Conservation (phyloP, 305 asterid species). For the Rubia balearica region DNA sequence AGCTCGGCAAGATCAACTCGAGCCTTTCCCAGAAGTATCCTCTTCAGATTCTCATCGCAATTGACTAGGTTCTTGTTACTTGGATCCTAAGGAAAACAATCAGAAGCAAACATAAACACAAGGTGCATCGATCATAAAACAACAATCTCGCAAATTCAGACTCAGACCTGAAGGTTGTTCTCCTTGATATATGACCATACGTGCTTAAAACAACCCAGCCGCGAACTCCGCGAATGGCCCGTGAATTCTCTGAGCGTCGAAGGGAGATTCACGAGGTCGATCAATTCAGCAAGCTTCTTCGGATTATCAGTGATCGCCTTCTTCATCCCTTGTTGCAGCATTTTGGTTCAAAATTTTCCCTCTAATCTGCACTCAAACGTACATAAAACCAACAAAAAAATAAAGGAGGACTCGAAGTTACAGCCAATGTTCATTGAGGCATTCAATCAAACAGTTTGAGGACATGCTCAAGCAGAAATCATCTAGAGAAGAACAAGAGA, state of each 20-base stretch:
- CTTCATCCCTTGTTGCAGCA: constrained; percentile 60
- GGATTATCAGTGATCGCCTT: constrained; percentile 61
- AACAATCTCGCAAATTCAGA: not conserved
- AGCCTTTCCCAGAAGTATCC: constrained; percentile 67
- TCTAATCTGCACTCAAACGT: not conserved
- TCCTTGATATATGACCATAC: constrained; percentile 87
- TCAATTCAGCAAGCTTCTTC: constrained; percentile 66
- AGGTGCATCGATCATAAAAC: not conserved
- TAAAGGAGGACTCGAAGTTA: too few species aligned
- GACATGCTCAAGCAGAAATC: not conserved
- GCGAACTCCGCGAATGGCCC: constrained; percentile 92
- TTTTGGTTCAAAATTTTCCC: constrained; percentile 19
- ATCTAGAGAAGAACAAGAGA: not conserved
- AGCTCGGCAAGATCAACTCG: constrained; percentile 74
- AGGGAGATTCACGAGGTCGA: constrained; percentile 81
- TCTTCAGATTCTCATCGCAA: constrained; percentile 70
- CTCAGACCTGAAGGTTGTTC: constrained; percentile 70
- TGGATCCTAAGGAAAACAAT: constrained; percentile 47
- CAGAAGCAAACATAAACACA: not conserved
- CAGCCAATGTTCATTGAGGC: not conserved
- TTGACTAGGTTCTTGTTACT: constrained; percentile 61
- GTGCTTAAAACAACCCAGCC: constrained; percentile 60
- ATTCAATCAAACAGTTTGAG: constrained; percentile 10
- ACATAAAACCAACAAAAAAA: not conserved
- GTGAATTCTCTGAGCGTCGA: constrained; percentile 67